Conservation (phyloP, 2,329 filamentous ascomycete genomes). For the Cyphellophora europaea region DNA sequence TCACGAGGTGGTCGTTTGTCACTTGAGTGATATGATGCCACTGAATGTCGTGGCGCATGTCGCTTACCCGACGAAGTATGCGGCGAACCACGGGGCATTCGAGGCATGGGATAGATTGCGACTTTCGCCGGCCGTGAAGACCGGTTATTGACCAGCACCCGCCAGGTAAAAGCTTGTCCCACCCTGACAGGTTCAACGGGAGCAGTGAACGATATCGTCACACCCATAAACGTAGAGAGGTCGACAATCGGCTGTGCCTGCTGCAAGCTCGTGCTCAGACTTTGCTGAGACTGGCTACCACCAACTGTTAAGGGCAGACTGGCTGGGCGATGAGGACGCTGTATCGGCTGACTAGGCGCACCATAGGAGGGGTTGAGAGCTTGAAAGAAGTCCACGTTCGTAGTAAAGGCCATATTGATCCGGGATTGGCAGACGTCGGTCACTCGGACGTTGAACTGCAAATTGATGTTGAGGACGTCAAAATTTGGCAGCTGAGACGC, state of each 20-base stretch:
- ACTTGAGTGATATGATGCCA: conserved; percentile 29
- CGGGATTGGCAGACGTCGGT: conserved; percentile 32
- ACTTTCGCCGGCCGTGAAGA: conserved; percentile 45
- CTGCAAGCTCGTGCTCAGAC: conserved; percentile 6
- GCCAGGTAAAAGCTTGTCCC: conserved; percentile 46
- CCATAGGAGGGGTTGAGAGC: conserved; percentile 38
- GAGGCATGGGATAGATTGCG: conserved; percentile 42
- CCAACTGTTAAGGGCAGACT: conserved; percentile 27
- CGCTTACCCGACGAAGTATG: conserved; percentile 15
- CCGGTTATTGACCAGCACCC: conserved; percentile 51
- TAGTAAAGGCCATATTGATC: conserved; percentile 39
- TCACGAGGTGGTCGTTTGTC: conserved; percentile 6
- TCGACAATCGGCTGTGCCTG: conserved; percentile 3
- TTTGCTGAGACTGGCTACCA: conserved; percentile 15
- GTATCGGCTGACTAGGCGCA: conserved; percentile 34
- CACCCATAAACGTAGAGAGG: conserved; percentile 9
- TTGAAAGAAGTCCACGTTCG: conserved; percentile 39
- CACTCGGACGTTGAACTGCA: conserved; percentile 33
- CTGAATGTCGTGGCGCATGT: conserved; percentile 35
- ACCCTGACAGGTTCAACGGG: conserved; percentile 37
- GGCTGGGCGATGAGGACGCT: conserved; percentile 34
- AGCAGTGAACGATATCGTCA: conserved; percentile 48
- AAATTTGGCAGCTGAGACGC: conserved; percentile 29
- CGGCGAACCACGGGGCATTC: conserved; percentile 5
- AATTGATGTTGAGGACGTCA: conserved; percentile 34